Evolutionary conservation across 2,329 filamentous ascomycete genomes (phyloP), one percentile per base, ranked within the genome.

Genomic region (Diaporthe destruens): DNA sequence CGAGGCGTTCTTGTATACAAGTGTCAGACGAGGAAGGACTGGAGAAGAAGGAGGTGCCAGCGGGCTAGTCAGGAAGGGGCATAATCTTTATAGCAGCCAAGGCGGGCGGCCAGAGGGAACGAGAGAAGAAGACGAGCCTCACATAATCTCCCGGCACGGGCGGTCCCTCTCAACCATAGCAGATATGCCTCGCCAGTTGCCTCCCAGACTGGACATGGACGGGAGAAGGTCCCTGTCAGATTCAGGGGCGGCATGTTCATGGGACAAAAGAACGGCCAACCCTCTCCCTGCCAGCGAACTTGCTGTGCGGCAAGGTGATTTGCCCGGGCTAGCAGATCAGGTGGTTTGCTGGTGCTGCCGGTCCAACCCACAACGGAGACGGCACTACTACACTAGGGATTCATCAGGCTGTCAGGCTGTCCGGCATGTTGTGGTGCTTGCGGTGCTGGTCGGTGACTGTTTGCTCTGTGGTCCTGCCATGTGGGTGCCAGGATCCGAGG

Each of bases 61-160:
- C 23, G 36, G 69, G 36, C 36, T 39, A 47, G 69, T 56, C 51
- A 25, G 53, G 57, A 42, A 59, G 70, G 34, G 51, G 36, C 23
- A 61, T 67, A 53, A 34, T 66, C 55, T 73, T 72, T 72, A 74
- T 72, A 72, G 71, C 68, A 34, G 44, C 70, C 49, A 49, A 42
- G 66, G 54, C 59, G 32, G 25, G 61, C 23, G 29, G 36, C 49
- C 49, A 55, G 36, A n/a, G 44, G 47, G 32, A 47, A 36, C n/a
- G 56, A 29, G 23, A 59, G 20, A 56, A 32, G 49, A 66, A 61
- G 25, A 66, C n/a, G 34, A 69, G 42, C 65, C 72, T 72, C 71
- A 74, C 32, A 70, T 67, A 67, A 70, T 51, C 59, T 65, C 29
- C 36, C 47, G 36, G 44, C 36, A 61, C 44, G 32, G 61, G 32